Percentiles rank a stretch among this genome's conserved stretches.
These are phyloP conservation scores for Lactarius sanguifluus DNA, from an alignment of 768 basidiomycete genomes.

Conservation along the genomic window DNA sequence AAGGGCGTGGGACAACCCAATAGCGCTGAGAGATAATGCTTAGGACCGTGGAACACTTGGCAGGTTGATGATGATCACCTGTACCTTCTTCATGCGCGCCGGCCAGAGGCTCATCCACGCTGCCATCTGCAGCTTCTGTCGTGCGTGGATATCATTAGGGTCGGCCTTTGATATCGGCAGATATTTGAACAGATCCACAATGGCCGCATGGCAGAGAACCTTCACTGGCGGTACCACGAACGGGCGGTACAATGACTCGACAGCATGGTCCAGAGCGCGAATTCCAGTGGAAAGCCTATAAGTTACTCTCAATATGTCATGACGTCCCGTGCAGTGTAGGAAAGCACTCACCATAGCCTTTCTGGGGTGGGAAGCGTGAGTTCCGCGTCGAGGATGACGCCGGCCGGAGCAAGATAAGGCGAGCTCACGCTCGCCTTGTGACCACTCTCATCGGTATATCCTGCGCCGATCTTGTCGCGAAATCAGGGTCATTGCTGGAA, in stretches of 20 bases:
- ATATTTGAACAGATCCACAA: conserved; percentile 73
- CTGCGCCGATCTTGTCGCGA: conserved; percentile 54
- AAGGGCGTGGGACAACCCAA: conserved; percentile 76
- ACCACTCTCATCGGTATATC: conserved; percentile 69
- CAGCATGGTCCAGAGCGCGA: conserved; percentile 75
- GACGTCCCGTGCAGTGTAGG: conserved; percentile 16
- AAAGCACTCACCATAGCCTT: conserved; percentile 57
- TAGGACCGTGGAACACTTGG: neutral
- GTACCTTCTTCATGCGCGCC: conserved; percentile 51
- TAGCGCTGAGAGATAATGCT: conserved; percentile 41
- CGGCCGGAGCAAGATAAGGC: conserved; percentile 61
- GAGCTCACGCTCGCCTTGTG: conserved; percentile 59
- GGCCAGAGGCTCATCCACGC: conserved; percentile 85
- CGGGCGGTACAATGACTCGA: conserved; percentile 66
- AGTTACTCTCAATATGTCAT: neutral
- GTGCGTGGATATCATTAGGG: conserved; percentile 52
- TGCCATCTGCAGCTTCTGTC: conserved; percentile 70
- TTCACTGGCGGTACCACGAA: conserved; percentile 57
- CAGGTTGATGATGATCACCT: conserved; percentile 37
- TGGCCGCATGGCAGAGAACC: conserved; percentile 60
- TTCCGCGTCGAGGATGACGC: conserved; percentile 76
- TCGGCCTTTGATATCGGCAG: conserved; percentile 63
- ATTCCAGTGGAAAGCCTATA: conserved; percentile 75
- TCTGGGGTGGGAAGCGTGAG: conserved; percentile 72
- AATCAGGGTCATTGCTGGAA: neutral